Percentiles rank a stretch among this genome's conserved stretches.
Evolutionary conservation across 345 rosid species (phyloP).

Genomic region (Erucastrum elatum): DNA sequence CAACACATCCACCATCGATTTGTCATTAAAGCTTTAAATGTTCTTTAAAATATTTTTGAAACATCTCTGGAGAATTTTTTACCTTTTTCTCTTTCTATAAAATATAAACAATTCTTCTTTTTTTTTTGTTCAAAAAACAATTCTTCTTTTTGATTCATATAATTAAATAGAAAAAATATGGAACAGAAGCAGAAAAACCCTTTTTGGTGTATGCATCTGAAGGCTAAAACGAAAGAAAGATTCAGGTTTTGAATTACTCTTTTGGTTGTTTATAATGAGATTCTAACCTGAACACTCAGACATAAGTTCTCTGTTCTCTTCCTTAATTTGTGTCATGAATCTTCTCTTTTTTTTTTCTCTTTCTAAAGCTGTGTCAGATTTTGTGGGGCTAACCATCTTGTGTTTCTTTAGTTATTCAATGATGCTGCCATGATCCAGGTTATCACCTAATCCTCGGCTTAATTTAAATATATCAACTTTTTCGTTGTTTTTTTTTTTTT

Average conservation of each 20-base stretch:
- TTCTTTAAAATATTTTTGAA: neutral
- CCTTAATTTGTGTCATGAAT: constrained; percentile 30
- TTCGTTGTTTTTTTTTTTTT: too few species aligned
- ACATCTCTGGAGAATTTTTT: neutral
- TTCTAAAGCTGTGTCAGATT: constrained; percentile 40
- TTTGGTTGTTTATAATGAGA: constrained; percentile 41
- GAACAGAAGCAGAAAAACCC: constrained; percentile 1
- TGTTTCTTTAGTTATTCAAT: constrained; percentile 42
- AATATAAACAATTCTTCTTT: neutral
- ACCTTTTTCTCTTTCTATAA: constrained; percentile 7
- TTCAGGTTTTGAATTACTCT: constrained; percentile 38
- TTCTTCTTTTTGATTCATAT: neutral
- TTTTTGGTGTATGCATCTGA: constrained; percentile 37
- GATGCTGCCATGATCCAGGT: constrained; percentile 41
- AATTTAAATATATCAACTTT: neutral
- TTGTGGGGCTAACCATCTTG: constrained; percentile 23
- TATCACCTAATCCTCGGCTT: constrained; percentile 31
- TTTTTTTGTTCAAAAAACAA: neutral
- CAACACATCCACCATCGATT: constrained; percentile 56
- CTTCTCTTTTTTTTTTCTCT: neutral
- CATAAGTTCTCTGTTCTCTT: constrained; percentile 41
- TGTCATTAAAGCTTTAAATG: constrained; percentile 79
- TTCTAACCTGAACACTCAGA: constrained; percentile 41
- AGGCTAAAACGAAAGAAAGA: constrained; percentile 36
- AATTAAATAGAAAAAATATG: constrained; percentile 9